Percentiles rank a stretch among this genome's conserved stretches.
Conservation (phyloP, 2,329 filamentous ascomycete genomes). For the Chlorencoelia australis region DNA sequence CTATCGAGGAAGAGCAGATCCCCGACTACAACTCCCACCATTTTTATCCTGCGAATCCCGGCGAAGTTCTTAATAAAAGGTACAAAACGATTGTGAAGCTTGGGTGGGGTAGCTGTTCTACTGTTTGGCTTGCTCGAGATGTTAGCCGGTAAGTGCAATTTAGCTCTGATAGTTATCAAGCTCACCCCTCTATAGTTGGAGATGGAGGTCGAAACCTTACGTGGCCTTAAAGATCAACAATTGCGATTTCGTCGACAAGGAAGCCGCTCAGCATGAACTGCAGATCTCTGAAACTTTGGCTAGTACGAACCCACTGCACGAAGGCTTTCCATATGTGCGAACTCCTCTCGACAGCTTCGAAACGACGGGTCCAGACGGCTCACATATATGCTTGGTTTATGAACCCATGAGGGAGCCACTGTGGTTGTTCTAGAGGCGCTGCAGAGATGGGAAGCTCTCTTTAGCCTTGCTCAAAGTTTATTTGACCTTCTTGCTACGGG, state of each 20-base stretch:
- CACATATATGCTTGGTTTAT: conserved; percentile 7
- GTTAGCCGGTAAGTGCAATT: conserved; percentile 2
- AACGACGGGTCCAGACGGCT: conserved; percentile 1
- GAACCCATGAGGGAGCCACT: conserved; percentile 8
- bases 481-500: no score
- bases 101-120: conserved; percentile 5
- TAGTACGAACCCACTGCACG: conserved; percentile 1
- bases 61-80: conserved; percentile 1
- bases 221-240: conserved; percentile 5
- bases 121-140: conserved; percentile 6
- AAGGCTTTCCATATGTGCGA: conserved; percentile 2
- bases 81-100: conserved; percentile 8
- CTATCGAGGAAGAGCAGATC: background rate
- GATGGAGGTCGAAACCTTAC: background rate
- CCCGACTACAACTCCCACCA: conserved; percentile 3
- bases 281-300: conserved; percentile 1
- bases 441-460: conserved; percentile 4
- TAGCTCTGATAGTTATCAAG: background rate
- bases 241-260: conserved; percentile 2
- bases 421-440: conserved; percentile 3
- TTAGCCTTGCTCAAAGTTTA: no score
- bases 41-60: conserved; percentile 3
- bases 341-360: conserved; percentile 4
- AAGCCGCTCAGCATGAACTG: conserved; percentile 7
- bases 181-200: background rate